A percentile compares a stretch with the other conserved stretches of the same genome.
These are phyloP conservation scores for Penicillium expansum DNA, from an alignment of 2,329 filamentous ascomycete genomes.

Conservation along the genomic window DNA sequence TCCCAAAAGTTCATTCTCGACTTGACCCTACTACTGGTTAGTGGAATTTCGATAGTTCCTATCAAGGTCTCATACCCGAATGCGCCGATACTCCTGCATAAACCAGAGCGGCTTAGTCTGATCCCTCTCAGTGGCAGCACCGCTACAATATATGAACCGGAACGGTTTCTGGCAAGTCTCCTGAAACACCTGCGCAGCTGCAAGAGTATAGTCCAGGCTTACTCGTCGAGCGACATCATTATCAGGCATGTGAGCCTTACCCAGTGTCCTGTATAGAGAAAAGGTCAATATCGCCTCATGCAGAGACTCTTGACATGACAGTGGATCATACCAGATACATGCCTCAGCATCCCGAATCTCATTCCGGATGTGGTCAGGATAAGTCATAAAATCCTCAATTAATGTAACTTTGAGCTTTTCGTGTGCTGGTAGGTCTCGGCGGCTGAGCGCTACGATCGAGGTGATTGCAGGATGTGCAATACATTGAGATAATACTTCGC, in stretches of 20 bases:
- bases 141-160: constrained; percentile 22
- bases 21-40: constrained; percentile 14
- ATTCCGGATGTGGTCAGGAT: constrained; percentile 46
- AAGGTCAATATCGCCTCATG: not conserved
- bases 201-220: constrained; percentile 10
- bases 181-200: constrained; percentile 5
- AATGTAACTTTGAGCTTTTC: constrained; percentile 52
- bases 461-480: constrained; percentile 52
- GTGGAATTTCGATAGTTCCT: not conserved
- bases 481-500: constrained; percentile 52
- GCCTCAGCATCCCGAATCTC: constrained; percentile 45
- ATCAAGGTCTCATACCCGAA: constrained; percentile 10
- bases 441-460: constrained; percentile 51
- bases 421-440: constrained; percentile 46
- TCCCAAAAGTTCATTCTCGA: constrained; percentile 18
- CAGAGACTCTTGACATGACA: not conserved
- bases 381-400: constrained; percentile 55
- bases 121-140: constrained; percentile 13
- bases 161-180: constrained; percentile 11
- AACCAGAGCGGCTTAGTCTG: constrained; percentile 21
- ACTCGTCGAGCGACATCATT: constrained; percentile 7
- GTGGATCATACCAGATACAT: constrained; percentile 44
- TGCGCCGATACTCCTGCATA: constrained; percentile 16
- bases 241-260: constrained; percentile 7
- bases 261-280: constrained; percentile 13